phyloP scores from a whole-genome alignment of 805 yeast genomes.

The Kuraishia hungarica region DNA sequence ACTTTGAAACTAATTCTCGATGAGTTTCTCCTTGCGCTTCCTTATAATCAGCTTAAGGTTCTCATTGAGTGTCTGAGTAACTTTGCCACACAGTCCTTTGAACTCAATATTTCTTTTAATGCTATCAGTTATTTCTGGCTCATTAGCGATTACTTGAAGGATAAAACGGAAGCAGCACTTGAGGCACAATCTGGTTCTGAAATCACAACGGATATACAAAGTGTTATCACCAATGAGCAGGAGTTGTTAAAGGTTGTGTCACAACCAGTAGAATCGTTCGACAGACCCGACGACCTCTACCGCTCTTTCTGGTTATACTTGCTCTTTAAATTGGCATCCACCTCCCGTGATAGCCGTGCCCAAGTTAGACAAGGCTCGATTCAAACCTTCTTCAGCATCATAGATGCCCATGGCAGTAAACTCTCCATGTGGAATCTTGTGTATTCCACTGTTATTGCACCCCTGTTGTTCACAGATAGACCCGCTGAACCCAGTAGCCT shows the following conservation, averaged over 20 bases:
- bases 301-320: slow-evolving; percentile 57
- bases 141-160: slow-evolving; percentile 67
- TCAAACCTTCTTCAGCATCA: slow-evolving; percentile 78
- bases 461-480: slow-evolving; percentile 18
- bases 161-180: slow-evolving; percentile 15
- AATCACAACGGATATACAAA: slow-evolving; percentile 4
- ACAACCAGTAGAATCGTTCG: slow-evolving; percentile 6
- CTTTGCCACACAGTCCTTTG: slow-evolving; percentile 64
- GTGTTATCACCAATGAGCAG: slow-evolving; percentile 10
- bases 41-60: slow-evolving; percentile 50
- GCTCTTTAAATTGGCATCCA: slow-evolving; percentile 48
- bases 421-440: slow-evolving; percentile 65
- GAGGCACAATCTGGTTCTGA: slow-evolving; percentile 6
- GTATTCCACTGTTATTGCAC: slow-evolving; percentile 51
- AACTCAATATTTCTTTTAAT: slow-evolving; percentile 83
- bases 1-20: slow-evolving; percentile 78
- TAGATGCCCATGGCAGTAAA: slow-evolving; percentile 58
- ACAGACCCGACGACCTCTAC: slow-evolving; percentile 17
- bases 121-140: slow-evolving; percentile 91
- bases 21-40: slow-evolving; percentile 71
- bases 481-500: slow-evolving; percentile 2
- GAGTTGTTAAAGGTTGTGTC: slow-evolving; percentile 20
- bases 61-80: slow-evolving; percentile 66
- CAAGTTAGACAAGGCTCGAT: slow-evolving; percentile 88
- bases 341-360: slow-evolving; percentile 56